Evolutionary conservation across 2,329 filamentous ascomycete genomes (phyloP).

Genomic region (Fusarium sulawesiense): DNA sequence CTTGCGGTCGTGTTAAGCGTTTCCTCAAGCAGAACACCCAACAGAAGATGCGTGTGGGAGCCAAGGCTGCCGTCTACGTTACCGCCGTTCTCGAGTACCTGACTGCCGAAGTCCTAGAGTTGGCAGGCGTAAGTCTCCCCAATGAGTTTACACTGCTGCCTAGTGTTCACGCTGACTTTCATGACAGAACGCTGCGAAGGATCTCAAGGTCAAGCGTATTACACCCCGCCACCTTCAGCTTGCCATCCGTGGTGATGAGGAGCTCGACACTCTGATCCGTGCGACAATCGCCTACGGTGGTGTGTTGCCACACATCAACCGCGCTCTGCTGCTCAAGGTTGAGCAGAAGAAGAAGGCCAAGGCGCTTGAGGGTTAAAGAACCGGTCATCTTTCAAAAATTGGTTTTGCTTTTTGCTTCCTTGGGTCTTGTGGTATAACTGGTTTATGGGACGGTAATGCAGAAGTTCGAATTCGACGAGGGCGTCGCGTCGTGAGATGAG

Average conservation of each 20-base stretch:
- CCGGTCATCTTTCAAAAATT: constrained; percentile 19
- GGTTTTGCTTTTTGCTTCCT: constrained; percentile 41
- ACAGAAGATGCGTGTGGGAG: constrained; percentile 99
- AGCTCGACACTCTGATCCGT: constrained; percentile 95
- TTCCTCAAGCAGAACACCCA: constrained; percentile 99
- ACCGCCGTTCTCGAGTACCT: constrained; percentile 98
- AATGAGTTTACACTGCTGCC: constrained; percentile 17
- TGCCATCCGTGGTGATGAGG: constrained; percentile 97
- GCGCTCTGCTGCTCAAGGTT: constrained; percentile 92
- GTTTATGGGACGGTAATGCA: constrained; percentile 47
- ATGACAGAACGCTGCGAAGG: constrained; percentile 90
- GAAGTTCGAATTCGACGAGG: constrained; percentile 44
- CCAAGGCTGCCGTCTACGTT: constrained; percentile 98
- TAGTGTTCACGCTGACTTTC: constrained; percentile 37
- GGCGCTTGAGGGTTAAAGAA: constrained; percentile 58
- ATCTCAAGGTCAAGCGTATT: constrained; percentile 99
- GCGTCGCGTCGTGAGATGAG: constrained; percentile 41
- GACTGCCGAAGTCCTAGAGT: constrained; percentile 96
- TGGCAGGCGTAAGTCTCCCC: constrained; percentile 79
- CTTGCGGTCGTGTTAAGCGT: constrained; percentile 99
- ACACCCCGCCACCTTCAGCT: constrained; percentile 97
- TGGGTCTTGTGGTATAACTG: constrained; percentile 41
- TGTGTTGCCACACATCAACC: constrained; percentile 99
- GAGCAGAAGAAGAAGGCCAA: constrained; percentile 95
- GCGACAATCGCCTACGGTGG: constrained; percentile 98